Percentiles rank a stretch among this genome's conserved stretches.
phyloP scores from a whole-genome alignment of 148 eudicot species.

The Chenopodium formosanum region DNA sequence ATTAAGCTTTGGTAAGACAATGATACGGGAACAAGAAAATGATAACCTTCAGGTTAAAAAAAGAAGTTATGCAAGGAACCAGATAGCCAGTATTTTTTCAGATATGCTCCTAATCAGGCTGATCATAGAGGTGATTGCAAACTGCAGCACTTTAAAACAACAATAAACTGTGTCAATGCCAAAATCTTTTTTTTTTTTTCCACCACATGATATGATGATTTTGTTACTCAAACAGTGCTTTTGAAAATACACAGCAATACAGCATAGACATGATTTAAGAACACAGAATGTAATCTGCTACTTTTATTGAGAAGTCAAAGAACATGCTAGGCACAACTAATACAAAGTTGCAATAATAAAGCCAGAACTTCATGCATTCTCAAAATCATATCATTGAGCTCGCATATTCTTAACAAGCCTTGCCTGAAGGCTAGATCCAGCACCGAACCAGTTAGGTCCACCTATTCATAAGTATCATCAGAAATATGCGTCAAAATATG shows the following conservation, averaged over 20 bases:
- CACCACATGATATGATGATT: not conserved
- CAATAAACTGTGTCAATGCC: not conserved
- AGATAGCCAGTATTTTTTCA: not conserved
- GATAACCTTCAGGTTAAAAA: not conserved
- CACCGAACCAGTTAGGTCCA: too few relatives aligned
- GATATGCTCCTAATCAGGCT: not conserved
- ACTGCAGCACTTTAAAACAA: not conserved
- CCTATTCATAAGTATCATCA: too few relatives aligned
- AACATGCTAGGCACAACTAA: not conserved
- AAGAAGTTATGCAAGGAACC: not conserved
- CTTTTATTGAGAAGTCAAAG: not conserved
- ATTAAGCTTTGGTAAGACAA: conserved; percentile 5
- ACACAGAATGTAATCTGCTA: not conserved
- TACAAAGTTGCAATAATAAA: not conserved
- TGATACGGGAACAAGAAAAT: not conserved
- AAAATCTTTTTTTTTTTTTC: not conserved
- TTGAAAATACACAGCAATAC: not conserved
- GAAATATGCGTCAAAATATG: too few relatives aligned
- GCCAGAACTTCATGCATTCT: not conserved
- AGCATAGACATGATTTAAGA: not conserved
- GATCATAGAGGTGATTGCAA: not conserved
- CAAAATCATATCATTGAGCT: not conserved
- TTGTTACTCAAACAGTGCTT: not conserved
- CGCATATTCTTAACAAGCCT: not conserved
- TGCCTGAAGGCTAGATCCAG: not conserved